Base-by-base conservation (phyloP, 169 alveolate species). In the Plasmodium gallinaceum region DNA sequence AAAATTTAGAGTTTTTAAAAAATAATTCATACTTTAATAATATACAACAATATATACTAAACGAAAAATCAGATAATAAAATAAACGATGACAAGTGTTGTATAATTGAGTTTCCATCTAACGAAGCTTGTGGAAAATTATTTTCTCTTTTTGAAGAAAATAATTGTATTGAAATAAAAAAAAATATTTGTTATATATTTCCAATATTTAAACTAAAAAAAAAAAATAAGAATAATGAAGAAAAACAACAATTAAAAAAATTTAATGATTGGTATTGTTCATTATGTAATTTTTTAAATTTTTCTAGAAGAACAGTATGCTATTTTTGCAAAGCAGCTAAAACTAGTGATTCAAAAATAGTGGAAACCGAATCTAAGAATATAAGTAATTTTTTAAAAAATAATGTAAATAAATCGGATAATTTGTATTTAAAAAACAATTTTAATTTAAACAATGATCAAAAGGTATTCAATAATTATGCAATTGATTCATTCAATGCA, bases 211-310 rank as follows among this genome's bases (percentile, higher is more conserved):
- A 85, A 48, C 14, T 69, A 46, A 71, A 74, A 52, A 57, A 66
- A 58, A 71, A 86, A 57, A 8, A 80, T 26, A 62, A 45, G 18
- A 69, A 51, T 54, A 45, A 46, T 5, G 46, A 26, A 22, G 83
- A 83, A 64, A 71, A 73, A 45, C 24, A 87, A 24, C 88, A 86
- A 16, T n/a, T 65, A 45, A 73, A 65, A 37, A 45, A 60, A 72
- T n/a, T 72, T 14, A 43, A 73, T 62, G 96, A 94, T 61, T 94
- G 96, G 96, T 83, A 69, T 26, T 94, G 96, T 71, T 93, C 96
- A 1, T 58, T 76, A 37, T 94, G 96, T 88, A 88, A 93, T 37
- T 94, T 92, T 58, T 51, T 94, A n/a, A 94, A 94, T 54, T 94
- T 92, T 26, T 90, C 96, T 5, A 51, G 93, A 61, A 48, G 96